Percentiles rank a stretch among this genome's conserved stretches.
Evolutionary conservation across 1,284 basidiomycete species (phyloP).

Genomic region (Ceratobasidium sp.): DNA sequence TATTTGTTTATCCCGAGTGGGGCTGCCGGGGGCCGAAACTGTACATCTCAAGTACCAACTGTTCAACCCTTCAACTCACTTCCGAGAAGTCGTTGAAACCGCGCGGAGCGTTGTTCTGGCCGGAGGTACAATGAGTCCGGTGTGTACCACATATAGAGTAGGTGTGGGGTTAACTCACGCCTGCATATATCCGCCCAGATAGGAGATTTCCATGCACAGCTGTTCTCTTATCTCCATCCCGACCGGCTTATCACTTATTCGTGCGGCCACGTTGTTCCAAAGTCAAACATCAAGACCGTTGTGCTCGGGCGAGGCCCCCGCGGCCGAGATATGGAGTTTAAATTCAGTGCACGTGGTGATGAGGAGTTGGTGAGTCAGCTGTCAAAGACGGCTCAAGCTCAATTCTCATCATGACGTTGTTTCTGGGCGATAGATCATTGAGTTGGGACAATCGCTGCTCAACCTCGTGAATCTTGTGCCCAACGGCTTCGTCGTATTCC

Average conservation of each 20-base stretch:
- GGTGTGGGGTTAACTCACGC: neutral
- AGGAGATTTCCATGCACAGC: conserved; percentile 84
- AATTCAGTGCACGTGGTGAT: conserved; percentile 79
- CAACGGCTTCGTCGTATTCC: conserved; percentile 90
- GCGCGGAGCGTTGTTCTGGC: conserved; percentile 88
- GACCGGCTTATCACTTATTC: conserved; percentile 80
- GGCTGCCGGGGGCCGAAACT: conserved; percentile 15
- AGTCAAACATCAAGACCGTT: conserved; percentile 77
- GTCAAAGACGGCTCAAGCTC: neutral
- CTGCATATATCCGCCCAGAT: conserved; percentile 61
- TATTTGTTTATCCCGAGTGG: conserved; percentile 44
- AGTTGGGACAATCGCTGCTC: conserved; percentile 82
- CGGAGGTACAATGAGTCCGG: conserved; percentile 97
- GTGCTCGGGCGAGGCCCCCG: conserved; percentile 81
- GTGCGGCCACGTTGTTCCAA: conserved; percentile 92
- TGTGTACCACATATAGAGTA: conserved; percentile 49
- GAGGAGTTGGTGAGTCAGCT: conserved; percentile 61
- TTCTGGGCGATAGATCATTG: conserved; percentile 65
- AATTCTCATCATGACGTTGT: neutral
- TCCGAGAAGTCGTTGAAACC: conserved; percentile 79
- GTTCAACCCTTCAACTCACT: conserved; percentile 91
- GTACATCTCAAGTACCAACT: conserved; percentile 89
- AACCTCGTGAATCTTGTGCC: conserved; percentile 84
- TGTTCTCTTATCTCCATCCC: conserved; percentile 73
- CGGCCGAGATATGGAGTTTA: conserved; percentile 82